Conservation (phyloP, 495 filamentous ascomycete species). For the Aspergillus campestris region DNA sequence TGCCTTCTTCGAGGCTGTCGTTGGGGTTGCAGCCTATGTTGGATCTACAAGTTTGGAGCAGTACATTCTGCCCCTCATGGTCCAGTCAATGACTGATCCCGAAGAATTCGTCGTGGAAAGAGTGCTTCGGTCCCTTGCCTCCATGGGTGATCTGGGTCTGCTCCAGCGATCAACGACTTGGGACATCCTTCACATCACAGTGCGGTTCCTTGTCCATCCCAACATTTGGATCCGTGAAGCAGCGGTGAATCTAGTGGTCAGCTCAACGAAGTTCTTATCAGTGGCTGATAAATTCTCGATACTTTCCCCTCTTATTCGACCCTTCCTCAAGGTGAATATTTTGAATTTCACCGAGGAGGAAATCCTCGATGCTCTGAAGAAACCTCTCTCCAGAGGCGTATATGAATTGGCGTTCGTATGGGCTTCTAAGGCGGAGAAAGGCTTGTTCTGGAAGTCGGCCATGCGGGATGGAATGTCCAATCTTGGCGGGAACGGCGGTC, state of each 20-base stretch:
- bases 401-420: slow-evolving; percentile 81
- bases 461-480: slow-evolving; percentile 58
- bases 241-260: slow-evolving; percentile 70
- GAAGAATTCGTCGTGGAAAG: slow-evolving; percentile 94
- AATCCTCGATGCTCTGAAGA: slow-evolving; percentile 76
- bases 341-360: slow-evolving; percentile 58
- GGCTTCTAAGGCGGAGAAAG: slow-evolving; percentile 71
- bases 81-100: slow-evolving; percentile 90
- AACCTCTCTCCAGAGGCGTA: slow-evolving; percentile 66
- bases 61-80: slow-evolving; percentile 92
- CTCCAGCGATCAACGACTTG: slow-evolving; percentile 77
- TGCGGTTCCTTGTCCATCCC: slow-evolving; percentile 82
- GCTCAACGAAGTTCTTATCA: slow-evolving; percentile 68
- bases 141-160: slow-evolving; percentile 80
- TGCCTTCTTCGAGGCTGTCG: slow-evolving; percentile 91
- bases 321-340: slow-evolving; percentile 68
- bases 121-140: slow-evolving; percentile 80
- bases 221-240: slow-evolving; percentile 94
- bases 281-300: slow-evolving; percentile 76
- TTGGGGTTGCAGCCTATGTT: slow-evolving; percentile 85
- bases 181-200: slow-evolving; percentile 75
- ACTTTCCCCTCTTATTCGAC: slow-evolving; percentile 65
- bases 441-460: slow-evolving; percentile 76
- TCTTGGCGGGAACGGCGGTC: slow-evolving; percentile 36
- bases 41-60: slow-evolving; percentile 84